Conservation (phyloP, 2,329 filamentous ascomycete genomes). For the Blumeriella jaapii region DNA sequence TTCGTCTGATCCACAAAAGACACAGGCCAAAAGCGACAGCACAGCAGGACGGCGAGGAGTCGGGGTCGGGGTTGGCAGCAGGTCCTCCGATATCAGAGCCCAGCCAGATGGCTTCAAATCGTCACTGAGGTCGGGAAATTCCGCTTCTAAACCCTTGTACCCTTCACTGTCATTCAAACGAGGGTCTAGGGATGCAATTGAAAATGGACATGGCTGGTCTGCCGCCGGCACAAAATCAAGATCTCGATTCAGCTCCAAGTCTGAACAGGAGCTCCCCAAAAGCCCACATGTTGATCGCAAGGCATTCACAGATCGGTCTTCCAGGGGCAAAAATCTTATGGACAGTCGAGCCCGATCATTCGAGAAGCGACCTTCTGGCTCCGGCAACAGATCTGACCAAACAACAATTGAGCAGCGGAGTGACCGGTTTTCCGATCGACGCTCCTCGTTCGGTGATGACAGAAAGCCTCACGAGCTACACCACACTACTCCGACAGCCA, state of each 20-base stretch:
- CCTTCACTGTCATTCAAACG: background rate
- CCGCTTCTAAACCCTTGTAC: background rate
- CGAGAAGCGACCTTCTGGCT: no score
- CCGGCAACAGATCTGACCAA: background rate
- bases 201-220: background rate
- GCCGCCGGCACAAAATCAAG: background rate
- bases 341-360: no score
- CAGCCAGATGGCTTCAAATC: no score
- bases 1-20: constrained; percentile 8
- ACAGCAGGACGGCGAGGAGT: background rate
- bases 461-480: background rate
- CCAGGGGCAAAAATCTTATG: no score
- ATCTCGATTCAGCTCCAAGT: background rate
- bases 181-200: background rate
- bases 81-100: background rate
- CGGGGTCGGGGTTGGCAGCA: background rate
- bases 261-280: no score
- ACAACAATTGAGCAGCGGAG: background rate
- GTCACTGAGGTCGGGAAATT: background rate
- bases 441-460: no score
- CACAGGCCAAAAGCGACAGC: constrained; percentile 7
- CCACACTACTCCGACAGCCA: no score
- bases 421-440: background rate
- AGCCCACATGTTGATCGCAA: no score
- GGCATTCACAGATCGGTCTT: no score